Base-by-base conservation (phyloP, 2,329 filamentous ascomycete genomes). In the Hypoxylon sp. region DNA sequence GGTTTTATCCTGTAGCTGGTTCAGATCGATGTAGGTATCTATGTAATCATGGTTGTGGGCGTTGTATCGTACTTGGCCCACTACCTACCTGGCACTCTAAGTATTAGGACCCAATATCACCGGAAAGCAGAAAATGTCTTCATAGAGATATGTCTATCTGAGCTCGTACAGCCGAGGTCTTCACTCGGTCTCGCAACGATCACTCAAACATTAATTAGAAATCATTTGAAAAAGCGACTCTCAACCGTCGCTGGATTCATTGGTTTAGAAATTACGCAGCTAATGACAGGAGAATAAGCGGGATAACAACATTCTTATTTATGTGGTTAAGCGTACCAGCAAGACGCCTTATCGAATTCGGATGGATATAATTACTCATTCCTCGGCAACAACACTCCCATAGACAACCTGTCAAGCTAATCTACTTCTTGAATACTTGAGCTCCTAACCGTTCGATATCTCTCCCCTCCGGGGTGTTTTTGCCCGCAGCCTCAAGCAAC, bases 381-480 rank as follows among this genome's bases (percentile, higher is more conserved):
- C 26, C 24, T 22, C 5, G 17, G 14, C 10, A 37, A 42, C 10
- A 48, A 47, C 33, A 8, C 22, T 11, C 4, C 13, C 13, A 48
- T 51, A 3, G 17, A 10, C 29, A 22, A 17, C 13, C n/a, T 44
- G 29, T 50, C 35, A 29, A 44, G 59, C 26, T 39, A 17, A 29
- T 33, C 76, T 76, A 84, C 71, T 79, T 82, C 80, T 83, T 88
- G 74, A 90, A 88, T 22, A 83, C 84, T 11, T 82, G 87, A 70
- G 92, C 86, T 73, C 87, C 87, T 57, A 98, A 83, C 74, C 92
- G 87, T 81, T 98, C 94, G 80, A 98, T 93, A 80, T 98, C 95
- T 69, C 89, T 81, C 1, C 85, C 88, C 70, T 91, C 89, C 22
- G 87, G 82, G 58, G 91, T 90, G 35, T 86, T 87, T 58, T 89